Percentiles rank a stretch among this genome's conserved stretches.
Conservation (phyloP, 768 basidiomycete genomes). For the Suillus subluteus region DNA sequence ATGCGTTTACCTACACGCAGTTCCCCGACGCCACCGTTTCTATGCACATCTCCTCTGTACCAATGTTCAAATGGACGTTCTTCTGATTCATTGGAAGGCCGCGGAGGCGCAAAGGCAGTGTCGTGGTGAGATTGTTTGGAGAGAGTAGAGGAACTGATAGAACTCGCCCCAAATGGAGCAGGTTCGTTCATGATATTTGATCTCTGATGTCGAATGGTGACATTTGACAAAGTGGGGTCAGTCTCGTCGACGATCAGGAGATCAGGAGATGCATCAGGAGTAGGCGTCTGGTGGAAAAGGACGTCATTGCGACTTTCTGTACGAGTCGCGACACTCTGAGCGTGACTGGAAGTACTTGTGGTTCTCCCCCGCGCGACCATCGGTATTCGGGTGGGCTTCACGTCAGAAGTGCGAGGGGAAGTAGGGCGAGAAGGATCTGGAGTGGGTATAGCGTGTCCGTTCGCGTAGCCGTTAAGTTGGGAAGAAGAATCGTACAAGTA, state of each 20-base stretch:
- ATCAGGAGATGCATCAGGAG: constrained; percentile 35
- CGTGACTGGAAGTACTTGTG: constrained; percentile 44
- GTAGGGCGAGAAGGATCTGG: constrained; percentile 44
- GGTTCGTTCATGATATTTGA: constrained; percentile 65
- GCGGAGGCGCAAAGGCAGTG: constrained; percentile 36
- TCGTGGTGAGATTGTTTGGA: constrained; percentile 39
- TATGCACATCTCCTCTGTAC: constrained; percentile 86
- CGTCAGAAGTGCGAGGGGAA: constrained; percentile 46
- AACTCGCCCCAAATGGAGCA: constrained; percentile 57
- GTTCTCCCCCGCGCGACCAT: constrained; percentile 44
- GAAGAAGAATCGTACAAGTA: constrained; percentile 44
- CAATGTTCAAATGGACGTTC: constrained; percentile 87
- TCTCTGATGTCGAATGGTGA: constrained; percentile 40
- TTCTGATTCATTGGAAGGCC: constrained; percentile 74
- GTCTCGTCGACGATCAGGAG: constrained; percentile 33
- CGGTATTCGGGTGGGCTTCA: constrained; percentile 53
- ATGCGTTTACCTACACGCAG: constrained; percentile 70
- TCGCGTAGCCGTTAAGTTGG: constrained; percentile 35
- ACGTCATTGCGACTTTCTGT: constrained; percentile 39
- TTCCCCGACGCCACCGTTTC: constrained; percentile 90
- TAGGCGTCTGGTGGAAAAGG: constrained; percentile 27
- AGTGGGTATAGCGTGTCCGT: constrained; percentile 33
- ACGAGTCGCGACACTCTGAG: constrained; percentile 39
- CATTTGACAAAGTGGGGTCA: constrained; percentile 35
- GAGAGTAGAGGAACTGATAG: constrained; percentile 48